Evolutionary conservation across 2,329 filamentous ascomycete species (phyloP).

Genomic region (Colletotrichum sp.): DNA sequence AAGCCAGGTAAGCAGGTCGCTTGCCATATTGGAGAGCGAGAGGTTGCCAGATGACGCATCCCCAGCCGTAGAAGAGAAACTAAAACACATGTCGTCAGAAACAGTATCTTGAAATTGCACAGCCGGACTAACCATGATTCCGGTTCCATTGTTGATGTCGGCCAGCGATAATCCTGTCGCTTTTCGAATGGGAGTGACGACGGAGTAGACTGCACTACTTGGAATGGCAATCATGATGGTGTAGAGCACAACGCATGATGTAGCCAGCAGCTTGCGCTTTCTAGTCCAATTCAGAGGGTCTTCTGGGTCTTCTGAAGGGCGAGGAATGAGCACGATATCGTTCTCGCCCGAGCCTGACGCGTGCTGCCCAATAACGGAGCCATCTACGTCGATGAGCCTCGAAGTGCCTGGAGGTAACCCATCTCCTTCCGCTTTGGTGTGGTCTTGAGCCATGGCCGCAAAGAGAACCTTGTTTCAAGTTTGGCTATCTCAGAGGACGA

Average conservation of each 20-base stretch:
- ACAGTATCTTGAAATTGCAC: rapidly evolving
- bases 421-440: background rate
- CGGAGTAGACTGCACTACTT: slow-evolving; percentile 41
- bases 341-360: background rate
- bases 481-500: background rate
- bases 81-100: background rate
- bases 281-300: slow-evolving; percentile 30
- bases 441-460: background rate
- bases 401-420: background rate
- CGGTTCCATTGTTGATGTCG: slow-evolving; percentile 43
- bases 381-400: slow-evolving; percentile 5
- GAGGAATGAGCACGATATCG: slow-evolving; percentile 28
- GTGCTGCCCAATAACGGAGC: background rate
- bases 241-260: slow-evolving; percentile 27
- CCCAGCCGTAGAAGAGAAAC: slow-evolving; percentile 50
- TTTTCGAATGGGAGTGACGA: slow-evolving; percentile 38
- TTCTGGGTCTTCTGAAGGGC: slow-evolving; percentile 27
- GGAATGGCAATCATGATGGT: slow-evolving; percentile 37
- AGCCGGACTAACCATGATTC: slow-evolving; percentile 32
- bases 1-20: slow-evolving; percentile 41
- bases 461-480: rapidly evolving
- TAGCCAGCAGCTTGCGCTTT: slow-evolving; percentile 24
- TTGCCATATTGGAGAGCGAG: slow-evolving; percentile 51
- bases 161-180: slow-evolving; percentile 35
- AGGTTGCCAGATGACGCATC: slow-evolving; percentile 52